These are phyloP conservation scores for Rhodamnia rubescens DNA, from an alignment of 345 rosid species.

Conservation along the genomic window DNA sequence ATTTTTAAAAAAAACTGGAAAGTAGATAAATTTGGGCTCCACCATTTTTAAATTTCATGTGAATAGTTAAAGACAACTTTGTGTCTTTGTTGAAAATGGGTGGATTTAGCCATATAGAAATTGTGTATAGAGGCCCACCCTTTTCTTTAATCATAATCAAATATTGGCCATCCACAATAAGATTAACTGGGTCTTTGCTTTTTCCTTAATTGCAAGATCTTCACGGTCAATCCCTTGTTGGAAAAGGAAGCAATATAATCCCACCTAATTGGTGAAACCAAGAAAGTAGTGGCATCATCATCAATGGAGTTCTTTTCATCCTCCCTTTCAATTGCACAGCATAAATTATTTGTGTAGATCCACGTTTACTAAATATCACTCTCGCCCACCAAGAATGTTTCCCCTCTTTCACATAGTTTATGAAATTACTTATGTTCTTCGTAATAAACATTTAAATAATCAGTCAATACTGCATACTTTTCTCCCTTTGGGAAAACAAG, in stretches of 20 bases:
- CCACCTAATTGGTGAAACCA: neutral
- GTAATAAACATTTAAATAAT: neutral
- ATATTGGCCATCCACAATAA: neutral
- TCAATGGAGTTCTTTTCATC: neutral
- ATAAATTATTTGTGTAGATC: neutral
- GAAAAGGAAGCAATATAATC: conserved; percentile 22
- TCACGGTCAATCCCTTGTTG: conserved; percentile 29
- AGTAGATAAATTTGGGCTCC: neutral
- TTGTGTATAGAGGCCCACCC: neutral
- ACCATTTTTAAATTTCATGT: neutral
- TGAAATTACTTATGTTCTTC: neutral
- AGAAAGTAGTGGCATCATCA: neutral
- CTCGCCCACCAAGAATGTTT: neutral
- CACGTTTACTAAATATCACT: neutral
- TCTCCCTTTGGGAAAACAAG: neutral
- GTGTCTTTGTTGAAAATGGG: neutral
- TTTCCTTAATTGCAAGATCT: neutral
- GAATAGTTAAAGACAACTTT: neutral
- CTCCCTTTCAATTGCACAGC: neutral
- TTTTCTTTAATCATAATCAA: neutral
- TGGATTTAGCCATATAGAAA: neutral
- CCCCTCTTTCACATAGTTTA: neutral
- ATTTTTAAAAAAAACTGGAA: neutral
- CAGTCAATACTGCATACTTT: neutral
- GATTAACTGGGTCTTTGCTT: neutral